Evolutionary conservation across 2,329 filamentous ascomycete genomes (phyloP).

Genomic region (Talaromyces verruculosus): DNA sequence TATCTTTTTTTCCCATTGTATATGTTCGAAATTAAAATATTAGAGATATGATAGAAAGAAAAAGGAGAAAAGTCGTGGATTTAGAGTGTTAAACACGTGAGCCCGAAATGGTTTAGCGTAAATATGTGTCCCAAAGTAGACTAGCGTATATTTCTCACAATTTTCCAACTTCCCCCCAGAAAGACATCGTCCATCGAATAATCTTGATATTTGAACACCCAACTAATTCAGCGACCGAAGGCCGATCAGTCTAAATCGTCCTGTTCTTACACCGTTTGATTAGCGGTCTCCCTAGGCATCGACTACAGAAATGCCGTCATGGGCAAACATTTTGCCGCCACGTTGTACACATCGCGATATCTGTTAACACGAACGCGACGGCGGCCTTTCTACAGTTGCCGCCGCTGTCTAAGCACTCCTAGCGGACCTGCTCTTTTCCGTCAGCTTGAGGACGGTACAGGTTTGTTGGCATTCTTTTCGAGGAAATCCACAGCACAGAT

Average conservation of each 20-base stretch:
- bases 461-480: neutral
- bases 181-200: neutral
- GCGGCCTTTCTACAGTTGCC: neutral
- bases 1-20: neutral
- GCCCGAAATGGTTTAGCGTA: neutral
- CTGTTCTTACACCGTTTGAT: neutral
- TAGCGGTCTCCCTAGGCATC: neutral
- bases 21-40: neutral
- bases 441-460: slow-evolving; percentile 19
- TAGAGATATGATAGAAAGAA: neutral
- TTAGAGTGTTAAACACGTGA: neutral
- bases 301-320: neutral
- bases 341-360: neutral
- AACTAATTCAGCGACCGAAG: neutral
- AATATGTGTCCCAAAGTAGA: neutral
- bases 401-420: neutral
- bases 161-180: neutral
- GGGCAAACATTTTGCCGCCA: slow-evolving; percentile 1
- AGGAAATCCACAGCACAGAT: neutral
- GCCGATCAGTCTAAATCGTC: neutral
- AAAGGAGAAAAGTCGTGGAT: neutral
- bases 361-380: neutral
- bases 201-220: neutral
- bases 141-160: neutral
- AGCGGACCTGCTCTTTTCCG: slow-evolving; percentile 15